Base-by-base conservation (phyloP, 441 rosid species). In the Geranium incanum region DNA sequence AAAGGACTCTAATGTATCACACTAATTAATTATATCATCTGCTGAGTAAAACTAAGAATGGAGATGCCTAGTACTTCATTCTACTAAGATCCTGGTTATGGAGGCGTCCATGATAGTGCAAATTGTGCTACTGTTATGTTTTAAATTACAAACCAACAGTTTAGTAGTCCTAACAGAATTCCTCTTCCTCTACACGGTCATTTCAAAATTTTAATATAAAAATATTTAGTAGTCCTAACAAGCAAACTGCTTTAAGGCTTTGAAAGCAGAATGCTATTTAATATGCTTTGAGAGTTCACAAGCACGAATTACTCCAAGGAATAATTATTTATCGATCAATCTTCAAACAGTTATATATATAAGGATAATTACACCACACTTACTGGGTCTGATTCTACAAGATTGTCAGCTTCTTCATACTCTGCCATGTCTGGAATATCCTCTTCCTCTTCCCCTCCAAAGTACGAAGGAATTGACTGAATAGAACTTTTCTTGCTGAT, bases 341-440 rank as follows among this genome's bases (percentile, higher is more conserved):
- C 45, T 67, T 36, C 60, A 13, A 57, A 15, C 23, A 69, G 65
- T 60, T 60, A 60, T 28, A 60, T 57, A 60, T 6, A 21, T 19
- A 33, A 19, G 65, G 65, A 60, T 1, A 60, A 6, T 43, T 41
- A 68, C 45, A 55, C 43, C 50, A 18, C 55, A 85, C 88, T 77
- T 77, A 95, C 99, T 15, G 94, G 89, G 80, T 92, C 99, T 67
- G 84, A 75, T 75, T 91, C 93, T 19, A 90, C 72, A 52, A 87
- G 71, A 78, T 88, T 92, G 80, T 90, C 83, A 12, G 90, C 77
- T 69, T 88, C 99, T 77, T 88, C 91, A 77, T 80, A 90, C 79
- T 87, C 96, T 55, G 88, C 93, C 91, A 95, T 90, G 79, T 95
- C 97, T 0, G 99, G 99, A 74, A 95, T 90, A 75, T 90, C 91